phyloP scores from a whole-genome alignment of 352 stramenopile genomes.

The Peronospora tabacina region DNA sequence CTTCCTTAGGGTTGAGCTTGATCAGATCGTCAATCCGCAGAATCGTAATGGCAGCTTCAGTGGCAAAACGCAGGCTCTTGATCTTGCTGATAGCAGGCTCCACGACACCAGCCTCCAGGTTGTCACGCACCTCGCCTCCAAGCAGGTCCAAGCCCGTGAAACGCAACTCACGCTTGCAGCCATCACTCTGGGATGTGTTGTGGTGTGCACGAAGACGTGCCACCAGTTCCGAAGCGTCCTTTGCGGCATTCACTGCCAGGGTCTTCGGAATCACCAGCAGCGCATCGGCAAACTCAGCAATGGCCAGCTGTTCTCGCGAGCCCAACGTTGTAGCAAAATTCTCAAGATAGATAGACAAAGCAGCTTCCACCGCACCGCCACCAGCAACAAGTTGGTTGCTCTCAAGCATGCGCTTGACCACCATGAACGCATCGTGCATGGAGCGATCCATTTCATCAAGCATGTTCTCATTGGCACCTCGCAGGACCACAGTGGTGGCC shows the following conservation, averaged over 20 bases:
- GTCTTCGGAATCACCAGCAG: constrained; percentile 99
- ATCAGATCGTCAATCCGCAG: constrained; percentile 99
- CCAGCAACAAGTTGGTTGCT: constrained; percentile 97
- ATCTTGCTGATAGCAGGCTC: constrained; percentile 99
- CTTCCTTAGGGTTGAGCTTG: constrained; percentile 90
- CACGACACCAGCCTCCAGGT: constrained; percentile 95
- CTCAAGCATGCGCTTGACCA: constrained; percentile 99
- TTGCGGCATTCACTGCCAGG: constrained; percentile 97
- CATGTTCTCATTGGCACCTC: constrained; percentile 99
- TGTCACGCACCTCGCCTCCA: constrained; percentile 92
- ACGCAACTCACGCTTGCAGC: constrained; percentile 62
- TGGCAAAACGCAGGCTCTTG: constrained; percentile 98
- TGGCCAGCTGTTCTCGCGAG: constrained; percentile 97
- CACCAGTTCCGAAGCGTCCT: constrained; percentile 98
- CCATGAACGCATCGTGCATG: constrained; percentile 97
- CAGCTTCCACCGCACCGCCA: constrained; percentile 96
- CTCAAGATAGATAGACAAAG: constrained; percentile 96
- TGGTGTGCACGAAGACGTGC: constrained; percentile 94
- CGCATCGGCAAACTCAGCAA: constrained; percentile 97
- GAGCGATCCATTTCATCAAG: constrained; percentile 99
- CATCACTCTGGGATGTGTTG: constrained; percentile 91
- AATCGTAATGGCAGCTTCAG: constrained; percentile 99
- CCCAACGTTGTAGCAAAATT: constrained; percentile 96
- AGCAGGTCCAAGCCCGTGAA: constrained; percentile 95
- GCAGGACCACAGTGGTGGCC: constrained; percentile 95